Conservation (phyloP, 2,329 filamentous ascomycete species). For the Metarhizium sp. region DNA sequence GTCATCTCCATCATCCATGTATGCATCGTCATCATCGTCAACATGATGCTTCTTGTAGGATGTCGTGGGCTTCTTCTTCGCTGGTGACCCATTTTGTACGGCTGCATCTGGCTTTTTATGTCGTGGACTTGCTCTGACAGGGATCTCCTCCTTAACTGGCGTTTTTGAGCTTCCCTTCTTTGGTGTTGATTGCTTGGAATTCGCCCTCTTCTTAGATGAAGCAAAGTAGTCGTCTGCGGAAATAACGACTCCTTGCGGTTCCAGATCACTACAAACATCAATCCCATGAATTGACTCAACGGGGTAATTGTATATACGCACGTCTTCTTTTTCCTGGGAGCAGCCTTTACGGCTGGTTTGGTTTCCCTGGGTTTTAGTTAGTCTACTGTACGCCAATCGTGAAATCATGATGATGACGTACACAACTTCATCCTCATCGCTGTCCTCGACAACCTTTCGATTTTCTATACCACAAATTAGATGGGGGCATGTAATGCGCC, state of each 20-base stretch:
- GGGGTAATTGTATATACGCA: constrained; percentile 21
- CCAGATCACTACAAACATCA: constrained; percentile 23
- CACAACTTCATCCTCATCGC: constrained; percentile 59
- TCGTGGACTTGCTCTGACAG: constrained; percentile 45
- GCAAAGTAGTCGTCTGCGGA: constrained; percentile 51
- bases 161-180: constrained; percentile 24
- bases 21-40: constrained; percentile 44
- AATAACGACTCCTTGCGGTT: constrained; percentile 39
- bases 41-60: constrained; percentile 29
- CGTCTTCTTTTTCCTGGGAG: constrained; percentile 45
- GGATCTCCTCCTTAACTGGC: constrained; percentile 28
- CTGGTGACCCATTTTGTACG: constrained; percentile 18
- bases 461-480: constrained; percentile 28
- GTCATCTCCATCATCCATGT: constrained; percentile 58
- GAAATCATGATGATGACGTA: not conserved
- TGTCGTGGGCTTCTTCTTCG: constrained; percentile 33
- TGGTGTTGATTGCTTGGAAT: constrained; percentile 25
- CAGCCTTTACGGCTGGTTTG: constrained; percentile 41
- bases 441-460: constrained; percentile 71
- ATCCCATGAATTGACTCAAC: constrained; percentile 1
- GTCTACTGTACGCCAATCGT: not conserved
- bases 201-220: constrained; percentile 31
- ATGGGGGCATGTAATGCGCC: not conserved
- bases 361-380: constrained; percentile 28
- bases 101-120: constrained; percentile 27